Conservation (phyloP, 1,284 basidiomycete genomes). For the Abortiporus biennis region DNA sequence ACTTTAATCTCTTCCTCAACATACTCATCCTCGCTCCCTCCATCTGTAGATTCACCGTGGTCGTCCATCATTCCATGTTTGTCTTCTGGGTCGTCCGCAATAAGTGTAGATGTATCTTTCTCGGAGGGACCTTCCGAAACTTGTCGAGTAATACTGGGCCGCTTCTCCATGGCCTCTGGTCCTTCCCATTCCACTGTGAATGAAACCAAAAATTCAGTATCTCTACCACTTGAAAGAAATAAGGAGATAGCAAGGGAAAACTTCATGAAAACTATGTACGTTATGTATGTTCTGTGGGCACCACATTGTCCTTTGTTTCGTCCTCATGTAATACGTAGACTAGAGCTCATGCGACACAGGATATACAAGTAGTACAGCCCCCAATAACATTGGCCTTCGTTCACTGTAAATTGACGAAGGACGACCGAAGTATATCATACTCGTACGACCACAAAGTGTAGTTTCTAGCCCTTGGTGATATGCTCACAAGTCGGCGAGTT, state of each 20-base stretch:
- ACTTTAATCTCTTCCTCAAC: slow-evolving; percentile 35
- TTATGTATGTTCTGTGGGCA: too few relatives aligned
- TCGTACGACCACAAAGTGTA: background rate
- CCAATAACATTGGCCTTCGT: too few relatives aligned
- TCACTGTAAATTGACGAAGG: too few relatives aligned
- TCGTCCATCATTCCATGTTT: too few relatives aligned
- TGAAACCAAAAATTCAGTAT: slow-evolving; percentile 9
- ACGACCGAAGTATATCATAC: background rate
- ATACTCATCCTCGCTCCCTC: slow-evolving; percentile 66
- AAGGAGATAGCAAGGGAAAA: too few relatives aligned
- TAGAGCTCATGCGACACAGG: too few relatives aligned
- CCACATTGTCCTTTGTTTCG: too few relatives aligned
- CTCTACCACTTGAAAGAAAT: background rate
- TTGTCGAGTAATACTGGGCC: background rate
- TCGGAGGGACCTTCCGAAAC: slow-evolving; percentile 3
- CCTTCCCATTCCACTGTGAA: slow-evolving; percentile 68
- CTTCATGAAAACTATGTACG: too few relatives aligned
- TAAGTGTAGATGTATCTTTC: slow-evolving; percentile 3
- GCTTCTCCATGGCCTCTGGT: slow-evolving; percentile 42
- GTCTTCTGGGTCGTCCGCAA: slow-evolving; percentile 12
- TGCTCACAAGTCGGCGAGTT: background rate
- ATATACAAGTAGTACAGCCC: too few relatives aligned
- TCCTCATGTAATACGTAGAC: too few relatives aligned
- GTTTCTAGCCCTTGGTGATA: background rate
- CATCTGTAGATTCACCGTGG: slow-evolving; percentile 41